A percentile compares a stretch with the other conserved stretches of the same genome.
Conservation (phyloP, 202 grass and related monocot genomes). For the Carex arenaria region DNA sequence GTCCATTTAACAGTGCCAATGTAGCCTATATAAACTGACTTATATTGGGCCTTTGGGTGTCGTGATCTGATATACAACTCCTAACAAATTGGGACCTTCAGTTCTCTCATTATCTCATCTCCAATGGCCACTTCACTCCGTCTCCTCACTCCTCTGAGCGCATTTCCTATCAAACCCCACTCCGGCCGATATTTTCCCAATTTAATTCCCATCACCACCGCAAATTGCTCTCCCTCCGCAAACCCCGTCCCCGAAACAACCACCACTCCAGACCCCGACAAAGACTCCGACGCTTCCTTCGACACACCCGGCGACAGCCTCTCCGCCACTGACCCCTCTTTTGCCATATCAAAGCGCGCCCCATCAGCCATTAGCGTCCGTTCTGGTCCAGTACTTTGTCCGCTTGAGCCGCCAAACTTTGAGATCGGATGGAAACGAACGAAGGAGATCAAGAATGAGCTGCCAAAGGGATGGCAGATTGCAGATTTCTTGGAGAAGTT, state of each 20-base stretch:
- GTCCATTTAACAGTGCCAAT: background rate
- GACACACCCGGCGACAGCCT: constrained; percentile 17
- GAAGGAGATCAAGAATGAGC: constrained; percentile 64
- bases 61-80: background rate
- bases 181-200: too few relatives aligned
- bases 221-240: constrained; percentile 41
- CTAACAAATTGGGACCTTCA: background rate
- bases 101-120: constrained; percentile 21
- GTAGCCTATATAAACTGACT: background rate
- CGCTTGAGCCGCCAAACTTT: constrained; percentile 71
- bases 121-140: constrained; percentile 52
- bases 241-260: constrained; percentile 9
- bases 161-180: constrained; percentile 32
- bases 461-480: constrained; percentile 77
- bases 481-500: constrained; percentile 81
- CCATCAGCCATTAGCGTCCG: constrained; percentile 53
- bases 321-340: constrained; percentile 37
- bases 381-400: constrained; percentile 38
- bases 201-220: constrained; percentile 1
- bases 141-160: constrained; percentile 36
- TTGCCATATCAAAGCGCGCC: constrained; percentile 39
- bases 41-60: background rate
- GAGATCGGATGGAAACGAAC: constrained; percentile 96
- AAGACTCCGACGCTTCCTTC: background rate
- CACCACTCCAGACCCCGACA: too few relatives aligned